Conservation (phyloP, 805 yeast genomes). For the Kodamaea nitidulidarum region DNA sequence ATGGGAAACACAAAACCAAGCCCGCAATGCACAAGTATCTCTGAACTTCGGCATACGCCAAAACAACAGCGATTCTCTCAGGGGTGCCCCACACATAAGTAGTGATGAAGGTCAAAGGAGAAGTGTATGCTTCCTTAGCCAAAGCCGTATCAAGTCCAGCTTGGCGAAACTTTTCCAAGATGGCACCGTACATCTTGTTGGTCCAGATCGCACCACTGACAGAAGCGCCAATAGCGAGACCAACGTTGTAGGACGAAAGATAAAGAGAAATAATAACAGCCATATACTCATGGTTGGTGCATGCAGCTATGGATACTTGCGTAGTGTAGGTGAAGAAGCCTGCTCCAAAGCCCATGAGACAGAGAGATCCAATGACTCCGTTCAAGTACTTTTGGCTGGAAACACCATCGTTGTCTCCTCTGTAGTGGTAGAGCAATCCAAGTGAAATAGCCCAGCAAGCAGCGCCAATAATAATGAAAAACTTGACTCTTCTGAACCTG, state of each 20-base stretch:
- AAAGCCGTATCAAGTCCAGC: constrained; percentile 30
- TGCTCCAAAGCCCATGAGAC: constrained; percentile 68
- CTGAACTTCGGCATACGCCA: constrained; percentile 58
- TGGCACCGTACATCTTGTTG: constrained; percentile 46
- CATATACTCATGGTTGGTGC: constrained; percentile 59
- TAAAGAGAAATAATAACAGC: constrained; percentile 57
- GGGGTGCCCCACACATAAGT: constrained; percentile 60
- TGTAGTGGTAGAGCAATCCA: constrained; percentile 55
- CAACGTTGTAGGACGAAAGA: constrained; percentile 56
- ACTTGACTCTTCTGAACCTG: constrained; percentile 49
- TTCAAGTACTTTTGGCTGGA: constrained; percentile 21
- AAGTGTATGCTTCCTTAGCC: constrained; percentile 46
- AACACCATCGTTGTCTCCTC: constrained; percentile 44
- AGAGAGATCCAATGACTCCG: constrained; percentile 64
- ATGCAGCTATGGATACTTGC: constrained; percentile 57
- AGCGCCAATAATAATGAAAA: constrained; percentile 57
- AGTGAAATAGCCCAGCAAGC: constrained; percentile 55
- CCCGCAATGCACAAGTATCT: constrained; percentile 55
- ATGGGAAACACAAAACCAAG: constrained; percentile 49
- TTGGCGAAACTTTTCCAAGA: constrained; percentile 27
- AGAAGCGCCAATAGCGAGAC: constrained; percentile 59
- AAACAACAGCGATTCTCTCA: constrained; percentile 53
- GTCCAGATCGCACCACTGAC: constrained; percentile 75
- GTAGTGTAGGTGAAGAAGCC: constrained; percentile 67
- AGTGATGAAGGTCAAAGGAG: constrained; percentile 49